Evolutionary conservation across 2,329 filamentous ascomycete species (phyloP), one percentile per base, ranked within the genome.

Genomic region (Myriosclerotinia duriaeana): DNA sequence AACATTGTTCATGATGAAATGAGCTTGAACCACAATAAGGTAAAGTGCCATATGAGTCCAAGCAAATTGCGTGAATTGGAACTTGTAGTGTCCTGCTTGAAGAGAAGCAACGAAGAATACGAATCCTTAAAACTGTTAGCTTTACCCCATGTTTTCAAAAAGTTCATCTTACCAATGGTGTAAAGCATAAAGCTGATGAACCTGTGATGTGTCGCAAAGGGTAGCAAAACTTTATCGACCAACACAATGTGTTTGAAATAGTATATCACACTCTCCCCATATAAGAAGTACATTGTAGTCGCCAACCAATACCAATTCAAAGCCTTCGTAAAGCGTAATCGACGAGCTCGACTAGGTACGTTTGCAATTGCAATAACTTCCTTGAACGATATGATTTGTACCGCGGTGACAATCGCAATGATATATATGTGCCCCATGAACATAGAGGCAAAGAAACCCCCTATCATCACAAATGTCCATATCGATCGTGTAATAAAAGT

Each of bases 1-100:
- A 71, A 99, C 90, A 79, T 99, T 99, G 85, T 99, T 99, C 92
- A 99, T 98, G 81, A 98, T 92, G 78, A 99, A 99, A 78, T 99
- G 95, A 17, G 95, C 93, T 79, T 99, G 93, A 7, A 97, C 93
- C 50, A 98, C 94, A 74, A 99, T 97, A 75, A 99, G 84, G 82
- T 96, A 98, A 26, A 99, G 86, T 6, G 96, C 95, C 93, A 99
- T 98, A 78, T 99, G 95, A 17, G 95, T 98, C 95, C 95, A 99
- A 64, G 93, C 95, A 76, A 98, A 99, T 79, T 99, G 95, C 69
- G 93, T 97, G 80, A 99, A 99, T 79, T 99, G 95, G 81, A 99
- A 98, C 78, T 90, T 92, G 83, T 98, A 97, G 80, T 98, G 91
- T 53, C 94, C 93, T 72, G 96, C 94, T 79, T 97, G 92, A 65